Evolutionary conservation across 495 filamentous ascomycete genomes (phyloP), one percentile per base, ranked within the genome.

Genomic region (Aspergillus bridgeri): DNA sequence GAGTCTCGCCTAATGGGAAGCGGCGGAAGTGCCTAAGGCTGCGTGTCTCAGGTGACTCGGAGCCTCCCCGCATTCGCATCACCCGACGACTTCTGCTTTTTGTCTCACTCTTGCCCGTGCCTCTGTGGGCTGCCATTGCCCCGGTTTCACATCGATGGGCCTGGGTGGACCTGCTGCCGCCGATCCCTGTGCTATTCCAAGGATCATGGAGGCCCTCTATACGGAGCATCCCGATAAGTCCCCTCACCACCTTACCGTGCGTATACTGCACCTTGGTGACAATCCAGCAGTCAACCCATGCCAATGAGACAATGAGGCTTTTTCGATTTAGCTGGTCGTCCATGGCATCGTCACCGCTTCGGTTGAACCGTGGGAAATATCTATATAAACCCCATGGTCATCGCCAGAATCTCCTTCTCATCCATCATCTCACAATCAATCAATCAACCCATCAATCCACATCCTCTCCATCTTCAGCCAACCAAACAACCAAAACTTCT

Each of bases 111-210:
- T 33, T 33, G 48, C 42, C n/a, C 19, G 38, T 42, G 11, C 23
- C 51, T 20, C 6, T 6, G 9, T 15, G 7, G 11, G 7, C 43
- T 48, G 25, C 53, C 6, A 54, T 54, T 54, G 53, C 22, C 24
- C 42, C n/a, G 53, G 53, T 54, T 54, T 54, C 53, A 46, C 24
- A 19, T 51, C 25, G n/a, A n/a, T n/a, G n/a, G n/a, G n/a, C n/a
- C n/a, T n/a, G n/a, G n/a, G 51, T 54, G 38, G 25, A 25, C 21
- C n/a, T 19, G n/a, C 17, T 5, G 15, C 15, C 15, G n/a, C 3
- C 13, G 11, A 46, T 54, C 53, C 25, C 21, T 13, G 29, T 54
- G 21, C 53, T 20, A 54, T 54, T 54, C 53, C 23, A 42, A 43
- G 53, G 11, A 13, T 18, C 42, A 15, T 25, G 25, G 7, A 13